Percentiles rank a stretch among this genome's conserved stretches.
Conservation (phyloP, 225 moss, liverwort and hornwort species). For the Marchantia paleacea region DNA sequence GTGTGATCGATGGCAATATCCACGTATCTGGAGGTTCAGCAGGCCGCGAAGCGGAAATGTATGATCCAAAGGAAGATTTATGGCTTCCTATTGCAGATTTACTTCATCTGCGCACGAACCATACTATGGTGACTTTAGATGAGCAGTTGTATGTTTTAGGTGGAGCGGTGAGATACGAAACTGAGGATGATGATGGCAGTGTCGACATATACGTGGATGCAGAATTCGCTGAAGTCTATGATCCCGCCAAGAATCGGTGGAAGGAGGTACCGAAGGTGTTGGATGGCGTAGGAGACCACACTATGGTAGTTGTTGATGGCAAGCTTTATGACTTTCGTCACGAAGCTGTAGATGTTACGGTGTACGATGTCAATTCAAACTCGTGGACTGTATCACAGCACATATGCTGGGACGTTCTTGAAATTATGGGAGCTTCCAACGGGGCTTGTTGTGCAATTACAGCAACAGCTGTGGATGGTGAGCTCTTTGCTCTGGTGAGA, state of each 20-base stretch:
- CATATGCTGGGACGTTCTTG: slow-evolving; percentile 16
- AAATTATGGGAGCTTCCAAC: slow-evolving; percentile 8
- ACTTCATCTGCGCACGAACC: slow-evolving; percentile 1
- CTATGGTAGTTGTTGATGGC: slow-evolving; percentile 20
- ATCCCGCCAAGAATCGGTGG: slow-evolving; percentile 12
- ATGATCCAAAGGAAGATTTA: slow-evolving; percentile 10
- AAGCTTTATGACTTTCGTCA: slow-evolving; percentile 21
- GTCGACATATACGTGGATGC: slow-evolving; percentile 20
- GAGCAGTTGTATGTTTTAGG: slow-evolving; percentile 11
- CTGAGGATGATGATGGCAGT: slow-evolving; percentile 6
- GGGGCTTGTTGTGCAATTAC: slow-evolving; percentile 15
- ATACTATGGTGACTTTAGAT: slow-evolving; percentile 16
- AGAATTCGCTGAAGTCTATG: slow-evolving; percentile 20
- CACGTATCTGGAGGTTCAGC: slow-evolving; percentile 15
- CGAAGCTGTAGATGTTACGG: slow-evolving; percentile 12
- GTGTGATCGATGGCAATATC: slow-evolving; percentile 14
- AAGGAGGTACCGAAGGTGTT: slow-evolving; percentile 14
- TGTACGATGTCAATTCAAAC: slow-evolving; percentile 18
- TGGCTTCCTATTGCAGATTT: slow-evolving; percentile 23
- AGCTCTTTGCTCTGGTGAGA: slow-evolving; percentile 13
- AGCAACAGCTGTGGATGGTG: slow-evolving; percentile 10
- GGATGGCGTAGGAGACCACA: slow-evolving; percentile 16
- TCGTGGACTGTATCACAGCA: slow-evolving; percentile 10
- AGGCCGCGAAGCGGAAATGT: slow-evolving; percentile 19
- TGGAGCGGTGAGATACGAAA: slow-evolving; percentile 13